A percentile compares a stretch with the other conserved stretches of the same genome.
These are phyloP conservation scores for Oryza coarctata DNA, from an alignment of 176 grass and related monocot species.

Conservation along the genomic window DNA sequence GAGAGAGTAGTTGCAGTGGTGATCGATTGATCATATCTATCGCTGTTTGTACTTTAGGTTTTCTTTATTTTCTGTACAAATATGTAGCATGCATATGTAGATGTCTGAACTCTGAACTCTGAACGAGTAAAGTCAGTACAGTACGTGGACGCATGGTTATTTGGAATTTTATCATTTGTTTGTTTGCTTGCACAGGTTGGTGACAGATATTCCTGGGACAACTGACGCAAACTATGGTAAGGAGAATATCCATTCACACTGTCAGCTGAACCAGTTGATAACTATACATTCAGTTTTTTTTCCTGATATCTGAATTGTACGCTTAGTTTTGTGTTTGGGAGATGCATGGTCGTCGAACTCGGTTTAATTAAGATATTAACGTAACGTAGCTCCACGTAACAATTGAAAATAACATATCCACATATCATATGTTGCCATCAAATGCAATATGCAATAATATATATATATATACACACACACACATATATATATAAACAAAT, in stretches of 20 bases:
- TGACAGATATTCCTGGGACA: constrained; percentile 66
- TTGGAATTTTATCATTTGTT: neutral
- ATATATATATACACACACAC: no score
- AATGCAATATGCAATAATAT: no score
- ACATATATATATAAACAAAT: no score
- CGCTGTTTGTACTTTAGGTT: neutral
- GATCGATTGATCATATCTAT: neutral
- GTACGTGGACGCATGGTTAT: neutral
- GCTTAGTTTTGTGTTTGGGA: neutral
- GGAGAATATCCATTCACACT: neutral
- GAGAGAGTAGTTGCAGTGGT: constrained; percentile 79
- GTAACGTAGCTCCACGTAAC: no score
- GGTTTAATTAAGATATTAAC: no score
- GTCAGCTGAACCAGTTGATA: neutral
- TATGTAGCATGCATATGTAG: no score
- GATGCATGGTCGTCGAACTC: neutral
- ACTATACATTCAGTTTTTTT: neutral
- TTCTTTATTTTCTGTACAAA: neutral
- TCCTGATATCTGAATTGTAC: neutral
- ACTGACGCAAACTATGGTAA: constrained; percentile 51
- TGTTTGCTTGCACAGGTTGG: constrained; percentile 41
- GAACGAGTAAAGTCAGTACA: neutral
- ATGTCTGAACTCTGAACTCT: neutral
- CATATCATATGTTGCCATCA: no score
- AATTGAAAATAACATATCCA: no score